These are phyloP conservation scores for Hypoxylon sp. DNA, from an alignment of 2,329 filamentous ascomycete genomes.

Conservation along the genomic window DNA sequence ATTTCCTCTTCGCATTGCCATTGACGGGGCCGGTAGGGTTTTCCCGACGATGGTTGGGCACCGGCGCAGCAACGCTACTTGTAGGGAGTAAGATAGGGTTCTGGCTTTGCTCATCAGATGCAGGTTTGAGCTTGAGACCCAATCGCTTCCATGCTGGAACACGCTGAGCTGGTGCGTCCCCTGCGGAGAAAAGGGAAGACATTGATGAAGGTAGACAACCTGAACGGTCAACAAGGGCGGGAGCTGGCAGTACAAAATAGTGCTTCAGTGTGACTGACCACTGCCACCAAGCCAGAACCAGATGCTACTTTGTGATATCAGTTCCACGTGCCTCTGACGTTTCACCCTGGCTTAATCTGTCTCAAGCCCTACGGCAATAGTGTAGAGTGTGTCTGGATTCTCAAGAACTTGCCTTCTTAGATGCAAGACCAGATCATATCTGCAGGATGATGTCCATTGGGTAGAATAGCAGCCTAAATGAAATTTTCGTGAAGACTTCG, in stretches of 20 bases:
- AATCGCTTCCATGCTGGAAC: slow-evolving; percentile 72
- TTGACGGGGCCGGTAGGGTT: slow-evolving; percentile 35
- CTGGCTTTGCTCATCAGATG: slow-evolving; percentile 51
- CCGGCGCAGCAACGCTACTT: slow-evolving; percentile 41
- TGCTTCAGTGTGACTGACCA: slow-evolving; percentile 27
- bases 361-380: slow-evolving; percentile 16
- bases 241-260: slow-evolving; percentile 23
- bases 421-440: slow-evolving; percentile 22
- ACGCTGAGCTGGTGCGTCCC: slow-evolving; percentile 59
- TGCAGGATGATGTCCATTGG: slow-evolving; percentile 21
- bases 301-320: slow-evolving; percentile 27
- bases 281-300: slow-evolving; percentile 23
- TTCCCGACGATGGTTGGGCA: slow-evolving; percentile 44
- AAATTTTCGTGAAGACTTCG: slow-evolving; percentile 39
- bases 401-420: slow-evolving; percentile 27
- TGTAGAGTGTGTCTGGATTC: slow-evolving; percentile 19
- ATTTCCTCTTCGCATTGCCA: slow-evolving; percentile 50
- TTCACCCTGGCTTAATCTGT: slow-evolving; percentile 24
- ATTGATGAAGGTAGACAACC: slow-evolving; percentile 55
- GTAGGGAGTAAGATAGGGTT: slow-evolving; percentile 49
- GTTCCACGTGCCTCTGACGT: slow-evolving; percentile 26
- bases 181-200: slow-evolving; percentile 54
- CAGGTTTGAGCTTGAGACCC: slow-evolving; percentile 71
- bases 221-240: slow-evolving; percentile 28
- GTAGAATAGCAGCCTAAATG: slow-evolving; percentile 35